Evolutionary conservation across 345 rosid genomes (phyloP), one percentile per base, ranked within the genome.

Genomic region (Eucalyptus sp.): DNA sequence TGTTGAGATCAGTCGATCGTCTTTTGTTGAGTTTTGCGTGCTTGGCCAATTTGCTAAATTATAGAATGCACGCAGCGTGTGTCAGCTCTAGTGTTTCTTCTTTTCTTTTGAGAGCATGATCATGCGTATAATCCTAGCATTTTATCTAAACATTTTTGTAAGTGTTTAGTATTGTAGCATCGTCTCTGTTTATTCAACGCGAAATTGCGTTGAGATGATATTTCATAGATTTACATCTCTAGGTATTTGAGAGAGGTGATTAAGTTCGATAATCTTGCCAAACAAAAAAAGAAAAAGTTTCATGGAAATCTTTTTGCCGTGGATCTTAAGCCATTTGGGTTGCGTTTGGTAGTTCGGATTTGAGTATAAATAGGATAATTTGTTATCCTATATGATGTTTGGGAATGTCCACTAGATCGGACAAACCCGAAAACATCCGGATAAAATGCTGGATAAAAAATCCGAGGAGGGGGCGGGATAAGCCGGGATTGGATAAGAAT

Each of bases 11-110:
- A 76, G 43, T 76, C 2, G 7, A 76, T 76, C 48, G 48, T 17
- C 48, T 37, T 71, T 37, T 18, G 27, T 37, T 6, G 48, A 37
- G 83, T 41, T 41, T 76, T 37, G 83, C 9, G 8, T 41, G 83
- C 43, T 41, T 76, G 16, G 16, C 48, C 83, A 11, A 76, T 76
- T 76, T 41, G 48, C 48, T 76, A 41, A 11, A 20, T 41, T 20
- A 76, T 37, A 10, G 17, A 71, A 20, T 22, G 27, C 14, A 20
- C 1, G 6, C 6, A 2, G 6, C 0, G 7, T 5, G 1, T 0
- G 4, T 16, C 76, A 3, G 22, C 18, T 66, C 76, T 15, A 66
- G 11, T 56, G 29, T 24, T 56, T 56, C 33, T 66, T 31, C 18
- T 66, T 66, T 7, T 64, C 18, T 31, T 31, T 16, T 31, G 3